Base-by-base conservation (phyloP, 805 yeast genomes). In the Saccharomyces paradoxus region DNA sequence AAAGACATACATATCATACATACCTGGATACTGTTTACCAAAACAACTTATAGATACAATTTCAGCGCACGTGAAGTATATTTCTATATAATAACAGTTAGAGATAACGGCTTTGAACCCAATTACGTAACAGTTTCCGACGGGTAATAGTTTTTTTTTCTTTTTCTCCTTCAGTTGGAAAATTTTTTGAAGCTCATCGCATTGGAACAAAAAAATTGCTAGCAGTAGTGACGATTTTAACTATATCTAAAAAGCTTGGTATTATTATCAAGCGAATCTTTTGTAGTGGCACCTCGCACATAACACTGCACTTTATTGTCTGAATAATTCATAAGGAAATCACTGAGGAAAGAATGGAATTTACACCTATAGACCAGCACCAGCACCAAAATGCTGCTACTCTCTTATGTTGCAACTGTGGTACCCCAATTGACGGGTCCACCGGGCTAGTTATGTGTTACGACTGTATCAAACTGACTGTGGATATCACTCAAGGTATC, bases 371-470 rank as follows among this genome's bases (percentile, higher is more conserved):
- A 52, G 74, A 73, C 51, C 64, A 60, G 37, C 60, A 63, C 31
- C 63, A 63, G 22, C 64, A 63, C 29, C 70, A 68, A 24, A 61
- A 60, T 14, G 79, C 77, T 21, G 95, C 97, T 32, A 94, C 98
- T 1, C 94, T 94, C 57, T 81, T 94, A 55, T 94, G 99, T 78
- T 90, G 96, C 74, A 89, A 89, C 85, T 94, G 99, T 85, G 98
- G 98, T 74, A 89, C 87, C 54, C 97, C 98, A 48, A 89, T 94
- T 81, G 98, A 94, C 69, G 98, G 98, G 48, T 89, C 97, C 26
- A 74, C 82, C 27, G 96, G 97, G 13, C 75, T 91, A 55, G 96
- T 90, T 28, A 89, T 92, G 96, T 94, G 99, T 76, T 85, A 88
- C 77, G 98, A 94, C 73, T 94, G 99, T 82, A 88, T 94, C 69